Evolutionary conservation across 805 yeast genomes (phyloP), one percentile per base, ranked within the genome.

Genomic region (Teunomyces panamensis): DNA sequence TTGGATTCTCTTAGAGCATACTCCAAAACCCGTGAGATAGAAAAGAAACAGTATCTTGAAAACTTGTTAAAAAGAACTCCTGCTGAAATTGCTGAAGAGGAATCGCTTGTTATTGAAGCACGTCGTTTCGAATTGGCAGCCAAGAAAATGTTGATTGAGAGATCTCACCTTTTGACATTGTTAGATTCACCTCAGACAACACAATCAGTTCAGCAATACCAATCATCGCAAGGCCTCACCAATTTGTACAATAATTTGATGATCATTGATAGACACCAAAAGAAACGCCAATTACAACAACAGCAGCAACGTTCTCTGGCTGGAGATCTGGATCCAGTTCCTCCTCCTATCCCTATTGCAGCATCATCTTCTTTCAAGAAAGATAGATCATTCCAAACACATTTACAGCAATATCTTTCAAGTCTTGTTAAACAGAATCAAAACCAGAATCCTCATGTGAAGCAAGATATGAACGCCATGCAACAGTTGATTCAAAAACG

Each of bases 31-130:
- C 83, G 80, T 54, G 99, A 94, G 63, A 50, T 77, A 16, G 89
- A 84, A 56, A 79, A 99, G 51, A 94, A 94, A 57, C 79, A 79
- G 44, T 92, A 92, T 60, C 68, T 94, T 41, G 84, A 84, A 56
- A 80, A 88, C 51, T 70, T 94, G 33, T 73, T 92, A 37, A 82
- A 83, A 32, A 74, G 99, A 55, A 83, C 92, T 2, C 97, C 99
- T 0, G 96, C 97, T 0, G 99, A 94, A 63, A 88, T 94, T 39
- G 98, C 98, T 0, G 99, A 94, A 69, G 99, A 94, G 62, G 98
- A 94, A 64, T 89, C 96, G 0, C 73, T 94, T 43, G 88, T 94
- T 9, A 84, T 92, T 28, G 99, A 94, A 63, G 95, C 97, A 2
- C 80, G 96, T 43, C 84, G 92, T 54, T 88, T 94, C 52, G 98